These are phyloP conservation scores for Canavalia gladiata DNA, from an alignment of 306 rosid species.

Conservation along the genomic window DNA sequence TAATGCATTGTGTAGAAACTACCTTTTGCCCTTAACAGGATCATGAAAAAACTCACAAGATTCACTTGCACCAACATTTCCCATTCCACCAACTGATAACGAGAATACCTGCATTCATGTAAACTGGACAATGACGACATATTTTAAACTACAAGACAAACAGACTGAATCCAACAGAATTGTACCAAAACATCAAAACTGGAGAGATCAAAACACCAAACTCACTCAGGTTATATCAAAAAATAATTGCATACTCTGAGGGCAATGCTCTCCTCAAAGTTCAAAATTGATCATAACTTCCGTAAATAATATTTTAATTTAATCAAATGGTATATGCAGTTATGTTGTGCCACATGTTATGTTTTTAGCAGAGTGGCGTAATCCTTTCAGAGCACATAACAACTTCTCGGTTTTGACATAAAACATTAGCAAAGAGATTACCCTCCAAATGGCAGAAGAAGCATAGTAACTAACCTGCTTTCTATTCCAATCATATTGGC, in stretches of 20 bases:
- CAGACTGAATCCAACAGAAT: conserved; percentile 4
- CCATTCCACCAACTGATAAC: conserved; percentile 85
- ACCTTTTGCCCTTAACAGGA: conserved; percentile 87
- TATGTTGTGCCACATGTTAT: not conserved
- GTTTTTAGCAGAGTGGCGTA: not conserved
- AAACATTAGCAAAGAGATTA: not conserved
- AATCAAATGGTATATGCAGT: conserved; percentile 8
- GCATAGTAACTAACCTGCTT: conserved; percentile 72
- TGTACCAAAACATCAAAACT: conserved; percentile 33
- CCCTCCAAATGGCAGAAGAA: conserved; percentile 31
- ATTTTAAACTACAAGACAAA: not conserved
- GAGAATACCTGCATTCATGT: conserved; percentile 76
- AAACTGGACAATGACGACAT: conserved; percentile 32
- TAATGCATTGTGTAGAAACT: not conserved
- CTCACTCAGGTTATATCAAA: not conserved
- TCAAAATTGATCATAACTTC: not conserved
- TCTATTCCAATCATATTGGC: conserved; percentile 87
- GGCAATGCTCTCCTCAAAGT: not conserved
- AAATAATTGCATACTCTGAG: not conserved
- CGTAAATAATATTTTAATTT: not conserved
- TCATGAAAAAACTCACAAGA: conserved; percentile 87
- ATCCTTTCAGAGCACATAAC: not conserved
- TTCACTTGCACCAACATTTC: conserved; percentile 73
- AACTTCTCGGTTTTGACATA: conserved; percentile 11
- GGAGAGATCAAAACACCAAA: not conserved